Evolutionary conservation across 306 rosid species (phyloP), one percentile per base, ranked within the genome.

Genomic region (Malus domestica): DNA sequence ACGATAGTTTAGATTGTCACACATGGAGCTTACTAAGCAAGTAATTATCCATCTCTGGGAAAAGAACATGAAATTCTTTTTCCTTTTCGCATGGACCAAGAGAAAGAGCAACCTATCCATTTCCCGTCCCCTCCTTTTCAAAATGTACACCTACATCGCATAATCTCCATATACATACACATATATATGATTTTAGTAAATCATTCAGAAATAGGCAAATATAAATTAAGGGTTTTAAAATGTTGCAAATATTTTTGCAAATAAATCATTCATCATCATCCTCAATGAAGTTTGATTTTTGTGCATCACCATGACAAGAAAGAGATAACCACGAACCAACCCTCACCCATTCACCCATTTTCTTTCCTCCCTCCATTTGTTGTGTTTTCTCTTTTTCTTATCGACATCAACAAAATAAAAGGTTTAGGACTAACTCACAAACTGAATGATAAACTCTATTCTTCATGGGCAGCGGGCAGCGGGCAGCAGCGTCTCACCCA

Each of bases 211-310:
- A 40, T 27, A 35, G 1, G 22, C 51, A 71, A 61, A n/a, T n/a
- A 44, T 30, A 45, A 46, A 46, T 42, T 38, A 49, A 1, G 69
- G 69, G 44, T 18, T 65, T 29, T 40, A 19, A 44, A 44, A 25
- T 22, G 20, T 4, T 42, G 46, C 45, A 67, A 38, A 71, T 25
- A 54, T 5, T 16, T 60, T 58, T 38, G 16, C 83, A 44, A 73
- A 45, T 71, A 67, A 85, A 74, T 73, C 62, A 71, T 68, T 73
- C 78, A 59, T 77, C 77, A 76, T 30, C 23, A 79, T 73, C 80
- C 67, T 74, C 73, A 76, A 63, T 62, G 70, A 64, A 18, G 70
- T 74, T 62, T 11, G 16, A 74, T 1, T 40, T 40, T 20, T 29
- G 78, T 74, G 70, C 11, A 45, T 74, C 70, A 65, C 71, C 68